Evolutionary conservation across 2,329 filamentous ascomycete genomes (phyloP), one percentile per base, ranked within the genome.

Genomic region (Beauveria australis): DNA sequence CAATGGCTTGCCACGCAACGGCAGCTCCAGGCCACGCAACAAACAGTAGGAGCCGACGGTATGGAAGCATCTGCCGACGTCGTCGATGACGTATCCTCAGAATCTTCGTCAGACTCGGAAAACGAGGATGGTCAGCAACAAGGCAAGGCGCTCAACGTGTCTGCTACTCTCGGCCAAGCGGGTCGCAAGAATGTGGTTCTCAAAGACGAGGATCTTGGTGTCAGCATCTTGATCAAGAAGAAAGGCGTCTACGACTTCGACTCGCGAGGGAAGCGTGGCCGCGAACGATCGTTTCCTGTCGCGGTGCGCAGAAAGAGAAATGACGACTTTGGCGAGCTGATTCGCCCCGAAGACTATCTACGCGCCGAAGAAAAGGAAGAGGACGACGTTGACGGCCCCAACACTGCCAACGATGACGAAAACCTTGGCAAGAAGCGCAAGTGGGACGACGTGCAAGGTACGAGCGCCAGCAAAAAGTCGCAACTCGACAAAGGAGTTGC

Each of bases 241-340:
- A 95, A 92, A 71, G 89, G 88, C 16, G 86, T 95, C n/a, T 90
- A 94, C 71, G 94, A 99, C 73, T 99, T 90, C 67, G 91, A 97
- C 69, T 89, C 97, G 1, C 83, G 91, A 46, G 89, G 89, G 41
- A 97, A 96, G 73, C 95, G 91, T 70, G 94, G 94, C 3, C 84
- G 92, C 59, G 94, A 99, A 70, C 87, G 92, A 64, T 89, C 96
- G 76, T 97, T 97, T 70, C 94, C 94, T 0, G 87, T 95, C 58
- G 84, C 92, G 1, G 84, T 92, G 26, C 86, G 91, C 56, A 82
- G 90, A 67, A 89, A 86, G 71, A 86, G 91, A 55, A 85, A 82
- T 33, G 94, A 97, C 70, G 93, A 97, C 65, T 99, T 94, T 74
- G 94, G 94, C 62, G 94, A 99, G 65, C 77, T 95, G 18, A 97